These are phyloP conservation scores for Scenedesmus sp. DNA, from an alignment of 163 green algal genomes.

Conservation along the genomic window DNA sequence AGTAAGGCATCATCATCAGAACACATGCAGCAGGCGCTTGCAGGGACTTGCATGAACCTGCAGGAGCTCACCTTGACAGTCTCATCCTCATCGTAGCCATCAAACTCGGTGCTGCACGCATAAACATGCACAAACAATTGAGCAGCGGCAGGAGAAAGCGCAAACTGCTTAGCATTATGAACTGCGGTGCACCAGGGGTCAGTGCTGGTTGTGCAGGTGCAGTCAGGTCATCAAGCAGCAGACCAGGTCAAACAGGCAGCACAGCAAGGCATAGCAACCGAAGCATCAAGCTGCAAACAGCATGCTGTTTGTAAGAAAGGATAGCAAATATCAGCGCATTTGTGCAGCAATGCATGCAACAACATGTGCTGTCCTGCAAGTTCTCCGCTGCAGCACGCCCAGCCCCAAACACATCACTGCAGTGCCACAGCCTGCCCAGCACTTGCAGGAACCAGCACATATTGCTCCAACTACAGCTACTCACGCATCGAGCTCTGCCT, in stretches of 20 bases:
- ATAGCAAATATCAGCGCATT: too few species aligned
- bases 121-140: background rate
- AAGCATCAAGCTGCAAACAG: too few species aligned
- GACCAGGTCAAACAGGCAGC: too few species aligned
- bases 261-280: too few species aligned
- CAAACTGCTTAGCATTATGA: too few species aligned
- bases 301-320: too few species aligned
- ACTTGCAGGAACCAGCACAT: background rate
- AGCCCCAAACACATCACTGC: background rate
- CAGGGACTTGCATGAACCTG: background rate
- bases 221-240: too few species aligned
- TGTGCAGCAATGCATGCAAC: background rate
- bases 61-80: slow-evolving; percentile 58
- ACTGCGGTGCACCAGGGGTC: too few species aligned
- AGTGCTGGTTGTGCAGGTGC: too few species aligned
- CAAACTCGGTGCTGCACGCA: slow-evolving; percentile 72
- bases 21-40: background rate
- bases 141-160: too few species aligned
- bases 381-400: background rate
- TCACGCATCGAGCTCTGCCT: slow-evolving; percentile 76
- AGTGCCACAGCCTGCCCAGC: background rate
- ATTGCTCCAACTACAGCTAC: background rate
- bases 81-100: slow-evolving; percentile 79
- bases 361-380: background rate
- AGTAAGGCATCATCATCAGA: background rate